Evolutionary conservation across 352 stramenopile genomes (phyloP).

Genomic region (Pythium utonaiense): DNA sequence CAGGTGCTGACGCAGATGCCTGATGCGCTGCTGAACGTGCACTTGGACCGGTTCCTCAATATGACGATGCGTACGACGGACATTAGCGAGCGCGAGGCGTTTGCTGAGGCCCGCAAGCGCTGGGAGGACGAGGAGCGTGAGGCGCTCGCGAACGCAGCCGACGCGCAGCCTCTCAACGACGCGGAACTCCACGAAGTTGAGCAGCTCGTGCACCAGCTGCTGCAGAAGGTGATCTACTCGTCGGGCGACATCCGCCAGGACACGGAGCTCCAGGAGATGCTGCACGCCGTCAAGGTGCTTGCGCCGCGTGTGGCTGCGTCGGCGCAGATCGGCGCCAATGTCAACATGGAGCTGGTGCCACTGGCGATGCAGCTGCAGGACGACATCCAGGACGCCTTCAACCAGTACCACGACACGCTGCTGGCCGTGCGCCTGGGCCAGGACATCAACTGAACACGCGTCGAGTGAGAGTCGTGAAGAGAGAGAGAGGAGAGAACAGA

Average conservation of each 20-base stretch:
- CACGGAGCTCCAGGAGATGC: conserved; percentile 88
- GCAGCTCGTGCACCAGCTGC: conserved; percentile 82
- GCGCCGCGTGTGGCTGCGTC: conserved; percentile 78
- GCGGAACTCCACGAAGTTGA: conserved; percentile 88
- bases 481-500: conserved; percentile 4
- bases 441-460: conserved; percentile 38
- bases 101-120: conserved; percentile 80
- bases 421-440: conserved; percentile 80
- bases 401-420: conserved; percentile 90
- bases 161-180: conserved; percentile 83
- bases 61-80: conserved; percentile 82
- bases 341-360: conserved; percentile 87
- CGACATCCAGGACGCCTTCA: conserved; percentile 89
- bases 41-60: conserved; percentile 90
- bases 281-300: conserved; percentile 86
- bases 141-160: conserved; percentile 77
- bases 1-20: conserved; percentile 90
- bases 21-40: conserved; percentile 82
- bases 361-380: conserved; percentile 89
- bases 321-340: conserved; percentile 81
- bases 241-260: conserved; percentile 84
- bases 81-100: conserved; percentile 86
- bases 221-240: conserved; percentile 89
- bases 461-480: too few relatives aligned
- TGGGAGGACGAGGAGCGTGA: conserved; percentile 89